Base-by-base conservation (phyloP, 495 filamentous ascomycete species). In the Geopyxis carbonaria region DNA sequence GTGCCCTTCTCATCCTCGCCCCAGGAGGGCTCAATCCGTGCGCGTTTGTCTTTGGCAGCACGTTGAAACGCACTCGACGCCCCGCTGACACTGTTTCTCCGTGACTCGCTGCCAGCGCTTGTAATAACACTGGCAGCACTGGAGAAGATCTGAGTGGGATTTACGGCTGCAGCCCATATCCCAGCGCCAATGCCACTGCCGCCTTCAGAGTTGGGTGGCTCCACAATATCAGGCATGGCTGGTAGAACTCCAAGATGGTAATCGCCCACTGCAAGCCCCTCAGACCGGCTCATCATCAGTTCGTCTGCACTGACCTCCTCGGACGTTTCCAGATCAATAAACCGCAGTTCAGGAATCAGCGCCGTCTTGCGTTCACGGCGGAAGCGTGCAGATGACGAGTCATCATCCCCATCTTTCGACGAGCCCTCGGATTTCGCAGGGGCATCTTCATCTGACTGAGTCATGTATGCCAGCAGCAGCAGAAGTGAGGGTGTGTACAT, bases 401-500 rank as follows among this genome's bases (percentile, higher is more conserved):
- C 36, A 5, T 37, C 13, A 16, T 42, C 16, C 8, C 31, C 5
- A 8, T 13, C 8, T 19, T 32, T 11, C 13, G 27, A 34, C 19
- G 13, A 4, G 20, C 28, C 13, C 14, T 43, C 42, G 19, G 37
- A 40, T 11, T 49, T 40, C 4, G 56, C 59, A 38, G 52, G 35
- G 15, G 41, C 57, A n/a, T 75, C 70, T 8, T 71, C 65, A n/a
- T 76, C 73, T 8, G 74, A 73, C 9, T 69, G 64, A 41, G 77
- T 78, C 42, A 85, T 72, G 57, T 87, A 89, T 53, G 84, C 84
- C 65, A 97, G 78, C 49, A 94, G 73, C 44, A 91, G 68, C 59
- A 97, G 66, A 37, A 92, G 65, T 49, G 72, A 85, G 49, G 86
- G 85, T 57, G 80, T 92, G 76, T 94, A 95, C 61, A 97, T 67